Evolutionary conservation across 495 filamentous ascomycete genomes (phyloP).

Genomic region (Umbilicaria muhlenbergii): DNA sequence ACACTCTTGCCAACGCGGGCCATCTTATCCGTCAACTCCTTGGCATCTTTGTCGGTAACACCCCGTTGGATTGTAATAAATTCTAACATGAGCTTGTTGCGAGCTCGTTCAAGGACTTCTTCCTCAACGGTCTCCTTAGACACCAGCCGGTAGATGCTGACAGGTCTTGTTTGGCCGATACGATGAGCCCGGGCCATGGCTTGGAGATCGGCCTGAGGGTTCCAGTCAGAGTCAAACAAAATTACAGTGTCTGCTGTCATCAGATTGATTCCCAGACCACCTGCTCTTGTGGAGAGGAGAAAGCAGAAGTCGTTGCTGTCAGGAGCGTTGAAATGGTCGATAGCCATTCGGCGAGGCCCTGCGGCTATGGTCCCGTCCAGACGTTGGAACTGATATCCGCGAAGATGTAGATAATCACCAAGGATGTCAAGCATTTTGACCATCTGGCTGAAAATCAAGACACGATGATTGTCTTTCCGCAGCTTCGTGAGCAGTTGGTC

Average conservation of each 20-base stretch:
- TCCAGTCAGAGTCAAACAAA: slow-evolving; percentile 98
- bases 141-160: slow-evolving; percentile 87
- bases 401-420: slow-evolving; percentile 77
- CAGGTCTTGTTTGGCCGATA: slow-evolving; percentile 90
- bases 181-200: slow-evolving; percentile 97
- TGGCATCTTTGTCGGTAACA: slow-evolving; percentile 71
- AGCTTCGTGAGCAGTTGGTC: slow-evolving; percentile 86
- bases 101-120: slow-evolving; percentile 85
- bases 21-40: slow-evolving; percentile 57
- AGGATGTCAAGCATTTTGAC: slow-evolving; percentile 96
- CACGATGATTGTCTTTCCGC: slow-evolving; percentile 80
- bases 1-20: slow-evolving; percentile 30
- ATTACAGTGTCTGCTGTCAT: slow-evolving; percentile 99
- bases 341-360: slow-evolving; percentile 69
- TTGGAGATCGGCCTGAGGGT: slow-evolving; percentile 93
- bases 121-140: slow-evolving; percentile 98
- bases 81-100: slow-evolving; percentile 97
- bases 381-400: slow-evolving; percentile 82
- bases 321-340: slow-evolving; percentile 94
- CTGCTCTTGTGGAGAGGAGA: slow-evolving; percentile 84
- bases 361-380: slow-evolving; percentile 91
- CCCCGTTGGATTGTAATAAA: slow-evolving; percentile 95
- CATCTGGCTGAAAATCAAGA: slow-evolving; percentile 98
- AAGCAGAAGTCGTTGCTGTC: slow-evolving; percentile 94
- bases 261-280: slow-evolving; percentile 92